Evolutionary conservation across 176 grass and related monocot genomes (phyloP).

Genomic region (Juncus effusus): DNA sequence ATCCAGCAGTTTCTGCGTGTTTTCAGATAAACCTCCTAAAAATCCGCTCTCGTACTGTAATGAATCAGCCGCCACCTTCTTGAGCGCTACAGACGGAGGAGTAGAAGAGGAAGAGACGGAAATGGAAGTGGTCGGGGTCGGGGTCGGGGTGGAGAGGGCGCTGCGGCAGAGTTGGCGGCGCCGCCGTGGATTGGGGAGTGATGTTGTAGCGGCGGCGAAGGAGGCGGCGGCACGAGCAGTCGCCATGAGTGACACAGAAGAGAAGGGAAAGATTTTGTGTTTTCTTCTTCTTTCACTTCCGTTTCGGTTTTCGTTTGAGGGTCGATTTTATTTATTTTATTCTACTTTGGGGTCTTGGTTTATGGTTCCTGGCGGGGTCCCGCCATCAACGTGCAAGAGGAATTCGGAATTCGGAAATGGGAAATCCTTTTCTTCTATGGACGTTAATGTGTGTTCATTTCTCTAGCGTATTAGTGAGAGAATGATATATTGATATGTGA

Average conservation of each 20-base stretch:
- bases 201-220: background rate
- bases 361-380: background rate
- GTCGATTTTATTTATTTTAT: conserved; percentile 1
- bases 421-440: too few relatives aligned
- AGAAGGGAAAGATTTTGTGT: background rate
- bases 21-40: conserved; percentile 37
- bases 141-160: background rate
- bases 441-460: too few relatives aligned
- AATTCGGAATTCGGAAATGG: too few relatives aligned
- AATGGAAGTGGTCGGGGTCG: background rate
- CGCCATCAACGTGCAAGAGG: background rate
- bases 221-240: conserved; percentile 39
- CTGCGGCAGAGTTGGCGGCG: background rate
- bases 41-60: conserved; percentile 62
- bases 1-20: conserved; percentile 12
- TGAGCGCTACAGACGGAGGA: conserved; percentile 28
- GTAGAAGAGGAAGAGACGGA: conserved; percentile 12
- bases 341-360: background rate
- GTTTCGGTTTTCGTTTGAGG: background rate
- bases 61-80: conserved; percentile 56
- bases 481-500: too few relatives aligned
- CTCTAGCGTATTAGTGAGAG: too few relatives aligned
- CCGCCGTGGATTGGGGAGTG: background rate
- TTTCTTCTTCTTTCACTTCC: background rate
- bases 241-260: conserved; percentile 36